These are phyloP conservation scores for Massarina eburnea DNA, from an alignment of 2,329 filamentous ascomycete genomes.

Conservation along the genomic window DNA sequence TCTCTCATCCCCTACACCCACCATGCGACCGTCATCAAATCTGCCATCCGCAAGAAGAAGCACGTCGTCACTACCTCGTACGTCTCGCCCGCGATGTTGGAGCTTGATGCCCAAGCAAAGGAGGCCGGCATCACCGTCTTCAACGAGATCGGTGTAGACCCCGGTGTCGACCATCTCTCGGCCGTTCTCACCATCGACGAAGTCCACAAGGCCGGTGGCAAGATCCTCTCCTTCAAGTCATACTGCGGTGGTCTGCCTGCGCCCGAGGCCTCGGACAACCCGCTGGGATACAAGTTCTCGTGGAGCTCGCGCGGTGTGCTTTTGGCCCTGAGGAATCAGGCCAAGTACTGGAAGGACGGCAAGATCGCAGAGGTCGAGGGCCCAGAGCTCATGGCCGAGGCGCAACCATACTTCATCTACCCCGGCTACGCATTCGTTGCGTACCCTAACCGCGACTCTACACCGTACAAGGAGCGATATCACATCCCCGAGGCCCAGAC, in stretches of 20 bases:
- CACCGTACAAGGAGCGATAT: slow-evolving; percentile 85
- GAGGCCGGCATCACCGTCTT: slow-evolving; percentile 93
- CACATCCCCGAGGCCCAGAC: slow-evolving; percentile 89
- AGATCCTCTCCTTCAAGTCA: slow-evolving; percentile 77
- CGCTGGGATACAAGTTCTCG: slow-evolving; percentile 90
- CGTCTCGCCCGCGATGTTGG: slow-evolving; percentile 88
- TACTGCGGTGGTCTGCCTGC: slow-evolving; percentile 65
- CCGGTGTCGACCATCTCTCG: slow-evolving; percentile 74
- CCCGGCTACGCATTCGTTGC: slow-evolving; percentile 86
- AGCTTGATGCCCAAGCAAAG: slow-evolving; percentile 80
- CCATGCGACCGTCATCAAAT: slow-evolving; percentile 79
- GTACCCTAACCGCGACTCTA: slow-evolving; percentile 92
- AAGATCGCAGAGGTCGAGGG: slow-evolving; percentile 61
- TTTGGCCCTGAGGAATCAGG: slow-evolving; percentile 82
- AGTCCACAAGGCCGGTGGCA: slow-evolving; percentile 85
- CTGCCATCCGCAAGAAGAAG: slow-evolving; percentile 90
- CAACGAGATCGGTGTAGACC: slow-evolving; percentile 73
- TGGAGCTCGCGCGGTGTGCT: slow-evolving; percentile 77
- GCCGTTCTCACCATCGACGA: slow-evolving; percentile 85
- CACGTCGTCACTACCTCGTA: slow-evolving; percentile 95
- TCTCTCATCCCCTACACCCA: slow-evolving; percentile 75
- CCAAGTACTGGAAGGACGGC: slow-evolving; percentile 79
- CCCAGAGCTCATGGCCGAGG: slow-evolving; percentile 77
- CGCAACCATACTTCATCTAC: slow-evolving; percentile 90
- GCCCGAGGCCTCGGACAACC: slow-evolving; percentile 79